Percentiles rank a stretch among this genome's conserved stretches.
Evolutionary conservation across 2,329 filamentous ascomycete genomes (phyloP).

Genomic region (Tolypocladium tropicale): DNA sequence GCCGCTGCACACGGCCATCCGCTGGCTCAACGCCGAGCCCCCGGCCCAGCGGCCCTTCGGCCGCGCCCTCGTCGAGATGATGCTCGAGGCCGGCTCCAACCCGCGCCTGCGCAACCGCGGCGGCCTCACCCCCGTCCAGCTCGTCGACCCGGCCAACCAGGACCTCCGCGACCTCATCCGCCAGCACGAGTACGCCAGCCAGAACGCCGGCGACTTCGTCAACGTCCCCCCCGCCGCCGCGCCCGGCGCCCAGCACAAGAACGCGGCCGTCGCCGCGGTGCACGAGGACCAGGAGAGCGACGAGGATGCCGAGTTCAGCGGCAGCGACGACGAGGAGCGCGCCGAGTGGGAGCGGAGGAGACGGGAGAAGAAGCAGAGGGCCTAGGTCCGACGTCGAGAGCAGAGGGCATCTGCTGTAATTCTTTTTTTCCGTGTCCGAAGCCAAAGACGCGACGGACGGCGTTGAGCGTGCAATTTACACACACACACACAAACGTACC

Average conservation of each 20-base stretch:
- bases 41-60: conserved; percentile 54
- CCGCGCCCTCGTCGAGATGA: conserved; percentile 60
- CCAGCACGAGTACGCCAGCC: conserved; percentile 57
- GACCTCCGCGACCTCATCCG: conserved; percentile 53
- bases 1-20: conserved; percentile 67
- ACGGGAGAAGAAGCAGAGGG: conserved; percentile 27
- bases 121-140: conserved; percentile 59
- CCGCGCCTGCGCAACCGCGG: conserved; percentile 57
- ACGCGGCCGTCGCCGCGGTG: conserved; percentile 6
- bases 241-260: conserved; percentile 7
- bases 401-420: not conserved
- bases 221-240: conserved; percentile 21
- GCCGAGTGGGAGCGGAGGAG: conserved; percentile 49
- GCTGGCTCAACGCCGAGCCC: conserved; percentile 62
- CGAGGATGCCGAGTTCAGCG: conserved; percentile 49
- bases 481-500: no score
- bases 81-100: conserved; percentile 66
- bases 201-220: conserved; percentile 50
- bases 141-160: conserved; percentile 61
- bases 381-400: conserved; percentile 3
- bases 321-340: conserved; percentile 54
- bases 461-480: conserved; percentile 5
- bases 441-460: not conserved
- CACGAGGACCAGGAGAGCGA: conserved; percentile 14
- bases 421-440: not conserved